Percentiles rank a stretch among this genome's conserved stretches.
These are phyloP conservation scores for Kazachstania taianensis DNA, from an alignment of 805 yeast species.

Conservation along the genomic window DNA sequence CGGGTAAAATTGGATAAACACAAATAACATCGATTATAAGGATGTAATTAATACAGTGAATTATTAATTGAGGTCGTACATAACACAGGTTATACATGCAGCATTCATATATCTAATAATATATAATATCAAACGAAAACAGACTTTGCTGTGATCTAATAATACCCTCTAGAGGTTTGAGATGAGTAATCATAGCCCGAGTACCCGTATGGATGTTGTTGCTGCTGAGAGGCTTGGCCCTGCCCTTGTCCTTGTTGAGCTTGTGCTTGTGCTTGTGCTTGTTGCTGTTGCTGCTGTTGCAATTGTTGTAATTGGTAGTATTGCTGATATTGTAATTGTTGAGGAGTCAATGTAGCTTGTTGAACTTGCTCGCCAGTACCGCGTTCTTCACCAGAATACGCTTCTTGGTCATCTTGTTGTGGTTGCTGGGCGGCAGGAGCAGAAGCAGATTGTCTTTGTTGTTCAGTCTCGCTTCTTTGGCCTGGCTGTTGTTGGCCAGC, in stretches of 20 bases:
- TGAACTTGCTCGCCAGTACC: slow-evolving; percentile 7
- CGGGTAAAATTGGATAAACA: too few species aligned
- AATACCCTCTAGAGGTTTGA: slow-evolving; percentile 27
- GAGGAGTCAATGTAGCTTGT: slow-evolving; percentile 22
- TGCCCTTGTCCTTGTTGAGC: slow-evolving; percentile 23
- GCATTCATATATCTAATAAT: not conserved
- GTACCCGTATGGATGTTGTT: slow-evolving; percentile 25
- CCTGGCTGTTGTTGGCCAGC: slow-evolving; percentile 11
- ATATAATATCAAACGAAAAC: not conserved
- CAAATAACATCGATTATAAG: too few species aligned
- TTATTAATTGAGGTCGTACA: not conserved
- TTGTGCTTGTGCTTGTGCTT: slow-evolving; percentile 14
- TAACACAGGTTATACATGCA: not conserved
- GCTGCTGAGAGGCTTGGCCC: slow-evolving; percentile 20
- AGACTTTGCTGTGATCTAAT: slow-evolving; percentile 12
- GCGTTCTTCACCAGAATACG: not conserved
- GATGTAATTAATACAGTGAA: too few species aligned
- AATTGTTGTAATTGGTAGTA: slow-evolving; percentile 26
- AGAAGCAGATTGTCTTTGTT: slow-evolving; percentile 5
- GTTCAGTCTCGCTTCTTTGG: slow-evolving; percentile 13
- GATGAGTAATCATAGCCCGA: slow-evolving; percentile 28
- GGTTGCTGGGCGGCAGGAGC: slow-evolving; percentile 11
- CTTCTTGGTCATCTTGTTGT: slow-evolving; percentile 10
- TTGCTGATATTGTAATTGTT: slow-evolving; percentile 28
- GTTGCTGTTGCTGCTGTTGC: slow-evolving; percentile 23